phyloP scores from a whole-genome alignment of 2,329 filamentous ascomycete species.

The Epichloe festucae region DNA sequence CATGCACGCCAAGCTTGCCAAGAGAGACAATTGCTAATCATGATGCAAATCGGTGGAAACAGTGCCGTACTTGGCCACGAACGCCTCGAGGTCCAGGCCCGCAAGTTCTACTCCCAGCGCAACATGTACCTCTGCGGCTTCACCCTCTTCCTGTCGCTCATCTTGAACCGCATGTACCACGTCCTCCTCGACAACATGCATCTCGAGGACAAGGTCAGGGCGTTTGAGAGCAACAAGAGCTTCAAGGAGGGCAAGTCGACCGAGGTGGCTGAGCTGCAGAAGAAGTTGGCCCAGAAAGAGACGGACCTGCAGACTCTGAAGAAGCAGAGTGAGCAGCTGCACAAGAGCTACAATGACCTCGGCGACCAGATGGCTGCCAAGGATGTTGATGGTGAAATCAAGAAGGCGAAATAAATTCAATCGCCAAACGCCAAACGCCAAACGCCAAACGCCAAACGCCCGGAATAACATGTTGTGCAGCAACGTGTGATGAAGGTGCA shows the following conservation, averaged over 20 bases:
- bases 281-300: constrained; percentile 67
- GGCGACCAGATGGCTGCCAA: constrained; percentile 65
- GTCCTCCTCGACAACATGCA: constrained; percentile 89
- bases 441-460: too few relatives aligned
- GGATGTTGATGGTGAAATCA: constrained; percentile 34
- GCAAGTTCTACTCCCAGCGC: constrained; percentile 99
- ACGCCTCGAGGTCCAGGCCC: constrained; percentile 94
- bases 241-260: constrained; percentile 60
- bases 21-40: not conserved
- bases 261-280: constrained; percentile 57
- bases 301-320: constrained; percentile 75
- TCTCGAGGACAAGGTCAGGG: constrained; percentile 83
- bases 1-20: not conserved
- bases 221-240: constrained; percentile 64
- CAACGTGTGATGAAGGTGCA: too few relatives aligned
- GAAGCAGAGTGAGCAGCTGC: constrained; percentile 79
- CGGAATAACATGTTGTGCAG: too few relatives aligned
- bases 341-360: constrained; percentile 73
- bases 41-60: not conserved
- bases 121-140: constrained; percentile 99
- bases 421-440: too few relatives aligned
- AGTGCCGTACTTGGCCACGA: constrained; percentile 72
- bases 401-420: constrained; percentile 35
- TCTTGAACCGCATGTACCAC: constrained; percentile 96
- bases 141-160: constrained; percentile 95